A percentile compares a stretch with the other conserved stretches of the same genome.
Conservation (phyloP, 129 eudicot species). For the Centrapalus pauciflorus region DNA sequence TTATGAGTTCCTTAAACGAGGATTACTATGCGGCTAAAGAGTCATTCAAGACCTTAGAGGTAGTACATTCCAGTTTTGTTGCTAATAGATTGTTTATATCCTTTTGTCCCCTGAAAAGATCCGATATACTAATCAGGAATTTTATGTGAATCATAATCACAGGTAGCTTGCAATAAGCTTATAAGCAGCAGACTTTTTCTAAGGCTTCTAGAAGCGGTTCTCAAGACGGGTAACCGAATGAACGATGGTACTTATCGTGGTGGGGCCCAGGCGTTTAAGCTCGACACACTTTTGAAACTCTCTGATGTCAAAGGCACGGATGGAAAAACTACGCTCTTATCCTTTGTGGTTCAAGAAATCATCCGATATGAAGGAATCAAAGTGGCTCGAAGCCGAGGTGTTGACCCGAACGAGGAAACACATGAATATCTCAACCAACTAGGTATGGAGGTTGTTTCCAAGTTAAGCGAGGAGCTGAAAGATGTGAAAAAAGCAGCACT, state of each 20-base stretch:
- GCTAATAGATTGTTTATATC: background rate
- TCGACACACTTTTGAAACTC: slow-evolving; percentile 81
- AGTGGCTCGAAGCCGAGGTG: slow-evolving; percentile 51
- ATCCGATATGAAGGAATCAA: slow-evolving; percentile 70
- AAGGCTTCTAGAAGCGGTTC: slow-evolving; percentile 91
- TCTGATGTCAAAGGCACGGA: slow-evolving; percentile 84
- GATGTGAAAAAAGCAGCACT: slow-evolving; percentile 74
- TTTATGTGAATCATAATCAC: slow-evolving; percentile 7
- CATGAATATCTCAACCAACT: slow-evolving; percentile 44
- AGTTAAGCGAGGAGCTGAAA: slow-evolving; percentile 53
- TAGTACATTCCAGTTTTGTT: slow-evolving; percentile 5
- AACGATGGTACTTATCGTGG: slow-evolving; percentile 86
- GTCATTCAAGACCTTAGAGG: slow-evolving; percentile 68
- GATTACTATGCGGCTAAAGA: slow-evolving; percentile 52
- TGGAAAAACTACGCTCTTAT: slow-evolving; percentile 87
- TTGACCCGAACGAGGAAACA: slow-evolving; percentile 38
- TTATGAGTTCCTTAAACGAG: slow-evolving; percentile 59
- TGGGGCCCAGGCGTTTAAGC: slow-evolving; percentile 87
- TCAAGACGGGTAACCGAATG: slow-evolving; percentile 95
- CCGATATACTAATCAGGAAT: background rate
- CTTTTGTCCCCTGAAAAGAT: background rate
- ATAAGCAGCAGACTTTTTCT: slow-evolving; percentile 77
- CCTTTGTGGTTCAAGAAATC: slow-evolving; percentile 83
- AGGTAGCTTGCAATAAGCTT: slow-evolving; percentile 80
- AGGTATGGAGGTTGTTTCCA: slow-evolving; percentile 67